Evolutionary conservation across 129 eudicot species (phyloP).

Genomic region (Kitagawia praeruptora): DNA sequence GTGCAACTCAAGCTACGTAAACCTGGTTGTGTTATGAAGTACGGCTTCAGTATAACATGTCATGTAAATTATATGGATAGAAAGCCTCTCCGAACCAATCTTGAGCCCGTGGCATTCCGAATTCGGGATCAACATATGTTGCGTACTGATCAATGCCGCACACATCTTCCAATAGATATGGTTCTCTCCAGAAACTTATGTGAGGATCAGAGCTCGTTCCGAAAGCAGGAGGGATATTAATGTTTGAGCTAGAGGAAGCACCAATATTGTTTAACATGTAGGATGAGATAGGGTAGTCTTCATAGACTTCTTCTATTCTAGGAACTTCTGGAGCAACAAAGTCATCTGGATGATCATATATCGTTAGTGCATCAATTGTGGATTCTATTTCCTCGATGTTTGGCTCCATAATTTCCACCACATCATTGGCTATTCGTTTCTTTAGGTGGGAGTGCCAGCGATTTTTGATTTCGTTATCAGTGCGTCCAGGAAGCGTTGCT

Average conservation of each 20-base stretch:
- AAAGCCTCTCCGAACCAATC: constrained; percentile 16
- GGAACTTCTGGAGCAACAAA: not conserved
- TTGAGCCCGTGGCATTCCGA: not conserved
- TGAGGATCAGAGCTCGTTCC: constrained; percentile 17
- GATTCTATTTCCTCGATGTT: not conserved
- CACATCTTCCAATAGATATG: constrained; percentile 14
- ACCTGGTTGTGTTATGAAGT: not conserved
- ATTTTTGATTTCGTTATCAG: constrained; percentile 39
- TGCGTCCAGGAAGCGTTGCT: constrained; percentile 35
- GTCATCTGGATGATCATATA: not conserved
- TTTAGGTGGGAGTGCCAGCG: constrained; percentile 36
- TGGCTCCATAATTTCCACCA: not conserved
- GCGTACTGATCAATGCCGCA: not conserved
- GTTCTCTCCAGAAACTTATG: constrained; percentile 19
- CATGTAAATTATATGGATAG: not conserved
- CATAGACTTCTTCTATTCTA: not conserved
- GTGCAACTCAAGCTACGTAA: not conserved
- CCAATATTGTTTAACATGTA: not conserved
- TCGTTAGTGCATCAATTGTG: not conserved
- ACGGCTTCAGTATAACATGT: not conserved
- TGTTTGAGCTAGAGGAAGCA: constrained; percentile 5
- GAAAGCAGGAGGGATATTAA: not conserved
- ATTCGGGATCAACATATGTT: not conserved
- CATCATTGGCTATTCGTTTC: constrained; percentile 14
- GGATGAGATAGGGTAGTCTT: not conserved